These are phyloP conservation scores for Psilocybe cyanescens DNA, from an alignment of 768 basidiomycete species.

Conservation along the genomic window DNA sequence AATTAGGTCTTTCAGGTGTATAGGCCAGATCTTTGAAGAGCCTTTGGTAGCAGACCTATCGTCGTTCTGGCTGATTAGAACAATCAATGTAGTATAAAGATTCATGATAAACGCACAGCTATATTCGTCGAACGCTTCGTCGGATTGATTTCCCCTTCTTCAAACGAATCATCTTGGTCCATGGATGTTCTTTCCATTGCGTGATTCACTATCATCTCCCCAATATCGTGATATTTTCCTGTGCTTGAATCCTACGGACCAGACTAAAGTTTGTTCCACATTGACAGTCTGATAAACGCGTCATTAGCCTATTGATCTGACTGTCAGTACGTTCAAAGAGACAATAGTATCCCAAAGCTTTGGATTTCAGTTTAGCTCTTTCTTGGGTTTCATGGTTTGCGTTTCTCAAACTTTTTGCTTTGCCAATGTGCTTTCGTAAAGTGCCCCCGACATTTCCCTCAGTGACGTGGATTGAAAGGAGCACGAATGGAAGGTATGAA, in stretches of 20 bases:
- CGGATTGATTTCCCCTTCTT: neutral
- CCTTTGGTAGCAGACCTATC: constrained; percentile 9
- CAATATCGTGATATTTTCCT: neutral
- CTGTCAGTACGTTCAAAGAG: neutral
- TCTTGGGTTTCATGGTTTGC: neutral
- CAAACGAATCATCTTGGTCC: neutral
- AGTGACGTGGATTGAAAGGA: constrained; percentile 2
- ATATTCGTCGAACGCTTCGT: neutral
- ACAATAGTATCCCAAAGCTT: neutral
- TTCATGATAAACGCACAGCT: neutral
- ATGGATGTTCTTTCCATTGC: neutral
- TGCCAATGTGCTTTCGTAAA: neutral
- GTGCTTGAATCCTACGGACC: neutral
- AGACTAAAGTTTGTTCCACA: neutral
- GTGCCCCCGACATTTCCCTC: neutral
- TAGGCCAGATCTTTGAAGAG: constrained; percentile 4
- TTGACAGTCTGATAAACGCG: neutral
- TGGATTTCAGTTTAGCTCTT: neutral
- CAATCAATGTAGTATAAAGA: neutral
- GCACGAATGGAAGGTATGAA: neutral
- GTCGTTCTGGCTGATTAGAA: neutral
- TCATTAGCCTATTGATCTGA: neutral
- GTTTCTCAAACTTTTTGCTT: neutral
- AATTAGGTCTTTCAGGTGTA: neutral
- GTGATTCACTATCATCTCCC: neutral